A percentile compares a stretch with the other conserved stretches of the same genome.
phyloP scores from a whole-genome alignment of 2,329 filamentous ascomycete species.

The Verticillium nubilum region DNA sequence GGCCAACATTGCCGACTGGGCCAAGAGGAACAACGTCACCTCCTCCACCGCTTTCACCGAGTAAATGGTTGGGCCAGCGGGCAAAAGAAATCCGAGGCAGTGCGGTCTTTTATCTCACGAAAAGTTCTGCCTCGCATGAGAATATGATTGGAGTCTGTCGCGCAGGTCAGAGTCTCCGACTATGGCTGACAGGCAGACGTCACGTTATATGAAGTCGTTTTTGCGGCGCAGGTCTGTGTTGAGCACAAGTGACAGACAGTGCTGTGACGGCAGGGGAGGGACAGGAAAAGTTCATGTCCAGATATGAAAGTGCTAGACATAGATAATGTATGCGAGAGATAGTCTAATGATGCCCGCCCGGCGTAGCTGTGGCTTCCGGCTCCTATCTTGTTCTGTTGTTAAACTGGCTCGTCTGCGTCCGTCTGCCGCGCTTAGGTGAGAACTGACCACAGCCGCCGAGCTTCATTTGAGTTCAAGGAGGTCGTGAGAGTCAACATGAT shows the following conservation, averaged over 20 bases:
- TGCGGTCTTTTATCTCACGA: neutral
- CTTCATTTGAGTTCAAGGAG: too few relatives aligned
- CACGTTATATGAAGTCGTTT: neutral
- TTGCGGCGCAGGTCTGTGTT: neutral
- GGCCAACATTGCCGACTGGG: slow-evolving; percentile 24
- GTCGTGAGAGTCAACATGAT: too few relatives aligned
- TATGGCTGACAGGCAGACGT: neutral
- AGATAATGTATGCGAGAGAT: neutral
- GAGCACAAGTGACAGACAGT: neutral
- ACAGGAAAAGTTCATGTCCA: neutral
- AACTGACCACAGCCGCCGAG: too few relatives aligned
- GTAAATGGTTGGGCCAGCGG: slow-evolving; percentile 1
- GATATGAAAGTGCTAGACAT: neutral
- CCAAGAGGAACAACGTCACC: slow-evolving; percentile 20
- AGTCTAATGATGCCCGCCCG: neutral
- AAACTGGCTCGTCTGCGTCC: neutral
- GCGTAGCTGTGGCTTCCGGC: neutral
- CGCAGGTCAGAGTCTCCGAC: neutral
- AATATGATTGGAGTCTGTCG: neutral
- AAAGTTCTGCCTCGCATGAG: neutral
- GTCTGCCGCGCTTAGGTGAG: too few relatives aligned
- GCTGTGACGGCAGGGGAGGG: neutral
- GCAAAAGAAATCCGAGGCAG: neutral
- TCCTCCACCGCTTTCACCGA: slow-evolving; percentile 4
- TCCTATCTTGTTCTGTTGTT: neutral